These are phyloP conservation scores for Silene noctiflora DNA, from an alignment of 179 eudicot species.

Conservation along the genomic window DNA sequence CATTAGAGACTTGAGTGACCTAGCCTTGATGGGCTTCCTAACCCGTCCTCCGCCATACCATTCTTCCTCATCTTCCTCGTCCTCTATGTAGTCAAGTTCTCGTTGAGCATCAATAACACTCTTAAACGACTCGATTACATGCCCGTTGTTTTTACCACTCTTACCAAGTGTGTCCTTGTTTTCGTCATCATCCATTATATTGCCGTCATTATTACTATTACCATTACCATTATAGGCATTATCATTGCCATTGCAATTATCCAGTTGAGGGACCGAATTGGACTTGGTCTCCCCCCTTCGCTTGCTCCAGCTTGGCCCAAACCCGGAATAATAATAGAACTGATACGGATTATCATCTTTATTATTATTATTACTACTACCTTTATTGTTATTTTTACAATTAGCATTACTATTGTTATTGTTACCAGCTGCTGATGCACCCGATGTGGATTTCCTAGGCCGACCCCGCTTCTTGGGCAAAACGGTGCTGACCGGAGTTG, in stretches of 20 bases:
- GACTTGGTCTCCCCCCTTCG: constrained; percentile 34
- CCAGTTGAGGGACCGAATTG: neutral
- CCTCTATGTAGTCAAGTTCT: constrained; percentile 14
- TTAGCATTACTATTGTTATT: neutral
- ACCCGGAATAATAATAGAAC: constrained; percentile 72
- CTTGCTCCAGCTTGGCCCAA: constrained; percentile 68
- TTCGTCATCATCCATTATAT: neutral
- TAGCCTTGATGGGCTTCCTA: constrained; percentile 53
- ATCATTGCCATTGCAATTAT: neutral
- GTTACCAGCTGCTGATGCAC: neutral
- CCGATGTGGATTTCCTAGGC: constrained; percentile 27
- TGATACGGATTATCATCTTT: constrained; percentile 31
- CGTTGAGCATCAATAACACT: neutral
- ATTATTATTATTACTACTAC: neutral
- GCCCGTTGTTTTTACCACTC: no score
- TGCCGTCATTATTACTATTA: neutral
- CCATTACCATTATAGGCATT: neutral
- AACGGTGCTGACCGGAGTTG: constrained; percentile 12
- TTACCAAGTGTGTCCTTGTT: neutral
- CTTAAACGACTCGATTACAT: neutral
- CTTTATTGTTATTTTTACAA: neutral
- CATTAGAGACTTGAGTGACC: constrained; percentile 65
- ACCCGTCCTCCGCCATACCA: constrained; percentile 28
- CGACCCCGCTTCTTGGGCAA: constrained; percentile 35
- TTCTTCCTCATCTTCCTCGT: constrained; percentile 12